These are phyloP conservation scores for Psilocybe cyanescens DNA, from an alignment of 768 basidiomycete species.

Conservation along the genomic window DNA sequence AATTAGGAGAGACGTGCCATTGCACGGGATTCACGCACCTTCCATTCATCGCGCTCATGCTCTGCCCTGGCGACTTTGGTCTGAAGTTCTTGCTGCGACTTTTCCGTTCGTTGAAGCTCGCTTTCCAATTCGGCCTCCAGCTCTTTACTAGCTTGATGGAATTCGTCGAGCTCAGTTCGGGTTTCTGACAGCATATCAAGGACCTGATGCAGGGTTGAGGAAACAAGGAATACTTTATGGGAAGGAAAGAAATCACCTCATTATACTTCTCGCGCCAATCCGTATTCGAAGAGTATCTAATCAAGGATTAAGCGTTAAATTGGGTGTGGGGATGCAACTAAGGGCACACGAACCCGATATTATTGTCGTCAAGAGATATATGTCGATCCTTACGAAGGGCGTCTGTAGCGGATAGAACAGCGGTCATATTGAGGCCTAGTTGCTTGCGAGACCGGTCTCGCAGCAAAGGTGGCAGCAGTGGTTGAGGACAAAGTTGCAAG, in stretches of 20 bases:
- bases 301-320: conserved; percentile 21
- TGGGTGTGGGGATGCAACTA: conserved; percentile 11
- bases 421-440: conserved; percentile 50
- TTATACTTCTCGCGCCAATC: conserved; percentile 84
- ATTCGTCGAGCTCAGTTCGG: conserved; percentile 84
- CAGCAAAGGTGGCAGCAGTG: conserved; percentile 20
- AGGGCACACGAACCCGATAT: conserved; percentile 51
- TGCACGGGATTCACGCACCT: conserved; percentile 54
- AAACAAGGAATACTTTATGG: background rate
- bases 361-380: conserved; percentile 70
- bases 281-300: conserved; percentile 57
- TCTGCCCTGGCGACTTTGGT: conserved; percentile 73
- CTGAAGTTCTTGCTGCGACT: conserved; percentile 79
- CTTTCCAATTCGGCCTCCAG: conserved; percentile 92
- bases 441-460: conserved; percentile 24
- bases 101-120: conserved; percentile 88
- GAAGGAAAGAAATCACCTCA: conserved; percentile 45
- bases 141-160: conserved; percentile 86
- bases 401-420: conserved; percentile 65
- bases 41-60: conserved; percentile 88
- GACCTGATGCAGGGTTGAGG: conserved; percentile 40
- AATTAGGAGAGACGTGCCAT: conserved; percentile 6
- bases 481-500: conserved; percentile 25
- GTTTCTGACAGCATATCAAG: conserved; percentile 86
- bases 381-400: conserved; percentile 59